phyloP scores from a whole-genome alignment of 768 basidiomycete genomes.

The Pleurotus ostreatus region DNA sequence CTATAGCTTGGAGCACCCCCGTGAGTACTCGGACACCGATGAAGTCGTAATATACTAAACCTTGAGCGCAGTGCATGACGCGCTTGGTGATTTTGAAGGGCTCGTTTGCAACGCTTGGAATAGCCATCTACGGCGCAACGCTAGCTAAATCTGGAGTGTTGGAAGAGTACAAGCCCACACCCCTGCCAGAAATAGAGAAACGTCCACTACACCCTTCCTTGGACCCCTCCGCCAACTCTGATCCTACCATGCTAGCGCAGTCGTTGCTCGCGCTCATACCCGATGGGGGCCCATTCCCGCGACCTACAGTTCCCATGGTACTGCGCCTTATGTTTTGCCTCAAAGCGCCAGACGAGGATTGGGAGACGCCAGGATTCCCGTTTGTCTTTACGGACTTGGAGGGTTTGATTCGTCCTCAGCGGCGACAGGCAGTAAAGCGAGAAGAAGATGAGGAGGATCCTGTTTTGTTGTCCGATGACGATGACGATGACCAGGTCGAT shows the following conservation, averaged over 20 bases:
- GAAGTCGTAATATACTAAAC: background rate
- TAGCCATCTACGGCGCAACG: constrained; percentile 59
- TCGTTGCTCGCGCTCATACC: constrained; percentile 60
- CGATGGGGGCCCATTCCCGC: constrained; percentile 26
- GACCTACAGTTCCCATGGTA: constrained; percentile 58
- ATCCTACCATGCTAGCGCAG: constrained; percentile 61
- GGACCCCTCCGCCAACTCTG: constrained; percentile 55
- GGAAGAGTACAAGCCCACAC: constrained; percentile 36
- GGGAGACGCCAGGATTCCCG: constrained; percentile 73
- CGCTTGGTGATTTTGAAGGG: constrained; percentile 81
- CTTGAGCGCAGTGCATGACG: constrained; percentile 52
- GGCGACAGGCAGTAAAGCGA: background rate
- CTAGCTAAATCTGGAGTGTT: constrained; percentile 27
- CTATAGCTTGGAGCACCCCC: constrained; percentile 66
- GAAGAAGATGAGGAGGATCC: constrained; percentile 6
- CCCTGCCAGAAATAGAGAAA: constrained; percentile 29
- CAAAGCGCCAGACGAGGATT: constrained; percentile 75
- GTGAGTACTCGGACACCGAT: constrained; percentile 30
- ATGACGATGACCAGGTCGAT: constrained; percentile 50
- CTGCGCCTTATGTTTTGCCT: constrained; percentile 76
- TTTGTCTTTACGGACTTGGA: constrained; percentile 62
- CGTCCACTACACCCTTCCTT: constrained; percentile 44
- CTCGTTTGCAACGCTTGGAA: constrained; percentile 60
- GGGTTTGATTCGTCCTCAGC: background rate
- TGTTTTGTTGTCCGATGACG: constrained; percentile 21